Conservation (phyloP, 2,329 filamentous ascomycete species). For the Chaetomiaceae sp. region DNA sequence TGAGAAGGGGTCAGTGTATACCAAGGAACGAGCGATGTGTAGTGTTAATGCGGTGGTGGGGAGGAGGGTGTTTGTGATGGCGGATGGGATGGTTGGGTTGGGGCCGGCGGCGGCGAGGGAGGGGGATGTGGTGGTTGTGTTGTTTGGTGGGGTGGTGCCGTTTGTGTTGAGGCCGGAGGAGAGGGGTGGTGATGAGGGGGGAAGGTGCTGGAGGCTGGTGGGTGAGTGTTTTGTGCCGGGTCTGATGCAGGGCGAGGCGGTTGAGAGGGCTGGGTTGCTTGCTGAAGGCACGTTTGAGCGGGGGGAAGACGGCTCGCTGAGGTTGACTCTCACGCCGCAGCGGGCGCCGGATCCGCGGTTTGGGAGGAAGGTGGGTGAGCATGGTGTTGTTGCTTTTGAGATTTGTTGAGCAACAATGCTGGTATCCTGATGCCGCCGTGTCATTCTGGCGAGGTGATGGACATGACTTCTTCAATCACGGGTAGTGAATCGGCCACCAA, state of each 20-base stretch:
- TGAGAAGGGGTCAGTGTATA: neutral
- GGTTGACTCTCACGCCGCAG: neutral
- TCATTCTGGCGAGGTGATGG: too few relatives aligned
- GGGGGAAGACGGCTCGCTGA: neutral
- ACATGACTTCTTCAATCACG: too few relatives aligned
- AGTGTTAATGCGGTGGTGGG: neutral
- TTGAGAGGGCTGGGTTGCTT: neutral
- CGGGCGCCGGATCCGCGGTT: neutral
- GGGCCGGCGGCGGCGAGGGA: neutral
- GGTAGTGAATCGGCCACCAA: too few relatives aligned
- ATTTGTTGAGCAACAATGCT: neutral
- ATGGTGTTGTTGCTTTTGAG: neutral
- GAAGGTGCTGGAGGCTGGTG: neutral
- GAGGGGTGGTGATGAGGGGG: neutral
- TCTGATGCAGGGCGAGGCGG: conserved; percentile 4
- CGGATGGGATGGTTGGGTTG: neutral
- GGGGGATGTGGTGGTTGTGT: conserved; percentile 1
- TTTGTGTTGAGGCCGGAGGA: neutral
- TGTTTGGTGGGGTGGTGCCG: conserved; percentile 1
- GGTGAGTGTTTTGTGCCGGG: conserved; percentile 2
- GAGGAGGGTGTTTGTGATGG: neutral
- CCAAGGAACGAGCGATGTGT: neutral
- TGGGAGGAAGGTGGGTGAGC: conserved; percentile 2
- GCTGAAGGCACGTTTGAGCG: neutral
- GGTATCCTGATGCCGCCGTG: too few relatives aligned